Percentiles rank a stretch among this genome's conserved stretches.
Conservation (phyloP, 2,329 filamentous ascomycete genomes). For the Botrytis medusae region DNA sequence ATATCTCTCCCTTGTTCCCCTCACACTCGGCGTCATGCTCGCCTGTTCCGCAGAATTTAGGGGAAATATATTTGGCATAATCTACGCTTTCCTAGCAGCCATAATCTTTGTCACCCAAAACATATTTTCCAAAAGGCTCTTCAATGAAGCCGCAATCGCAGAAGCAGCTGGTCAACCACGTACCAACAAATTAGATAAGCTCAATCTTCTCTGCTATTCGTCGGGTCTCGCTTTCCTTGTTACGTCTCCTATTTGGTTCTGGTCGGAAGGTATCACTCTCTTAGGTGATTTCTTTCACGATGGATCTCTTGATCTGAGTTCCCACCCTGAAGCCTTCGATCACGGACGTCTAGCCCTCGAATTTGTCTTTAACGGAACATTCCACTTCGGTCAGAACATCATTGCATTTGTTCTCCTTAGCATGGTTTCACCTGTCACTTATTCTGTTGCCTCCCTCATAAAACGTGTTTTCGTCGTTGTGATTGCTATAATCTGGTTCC, state of each 20-base stretch:
- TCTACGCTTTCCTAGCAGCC: constrained; percentile 86
- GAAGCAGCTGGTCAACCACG: constrained; percentile 70
- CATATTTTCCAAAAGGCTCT: constrained; percentile 96
- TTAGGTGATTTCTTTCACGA: constrained; percentile 77
- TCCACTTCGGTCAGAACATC: constrained; percentile 96
- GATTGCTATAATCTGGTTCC: constrained; percentile 94
- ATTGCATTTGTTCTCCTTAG: constrained; percentile 90
- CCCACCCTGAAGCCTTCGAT: constrained; percentile 64
- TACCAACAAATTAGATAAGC: constrained; percentile 85
- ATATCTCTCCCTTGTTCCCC: constrained; percentile 83
- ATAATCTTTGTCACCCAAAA: constrained; percentile 97
- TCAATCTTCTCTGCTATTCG: constrained; percentile 97
- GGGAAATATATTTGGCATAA: constrained; percentile 84
- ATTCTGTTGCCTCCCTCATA: constrained; percentile 92
- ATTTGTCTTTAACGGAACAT: constrained; percentile 94
- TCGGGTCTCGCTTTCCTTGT: constrained; percentile 87
- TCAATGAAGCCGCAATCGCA: constrained; percentile 87
- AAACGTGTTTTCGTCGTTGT: constrained; percentile 97
- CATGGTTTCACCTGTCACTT: constrained; percentile 93
- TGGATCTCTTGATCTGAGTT: constrained; percentile 66
- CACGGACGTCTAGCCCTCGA: constrained; percentile 76
- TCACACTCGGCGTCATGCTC: constrained; percentile 92
- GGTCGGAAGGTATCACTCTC: constrained; percentile 79
- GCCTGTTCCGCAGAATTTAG: constrained; percentile 91
- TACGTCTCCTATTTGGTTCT: constrained; percentile 89